These are phyloP conservation scores for Hortiboletus flavorubellus DNA, from an alignment of 768 basidiomycete genomes.

Conservation along the genomic window DNA sequence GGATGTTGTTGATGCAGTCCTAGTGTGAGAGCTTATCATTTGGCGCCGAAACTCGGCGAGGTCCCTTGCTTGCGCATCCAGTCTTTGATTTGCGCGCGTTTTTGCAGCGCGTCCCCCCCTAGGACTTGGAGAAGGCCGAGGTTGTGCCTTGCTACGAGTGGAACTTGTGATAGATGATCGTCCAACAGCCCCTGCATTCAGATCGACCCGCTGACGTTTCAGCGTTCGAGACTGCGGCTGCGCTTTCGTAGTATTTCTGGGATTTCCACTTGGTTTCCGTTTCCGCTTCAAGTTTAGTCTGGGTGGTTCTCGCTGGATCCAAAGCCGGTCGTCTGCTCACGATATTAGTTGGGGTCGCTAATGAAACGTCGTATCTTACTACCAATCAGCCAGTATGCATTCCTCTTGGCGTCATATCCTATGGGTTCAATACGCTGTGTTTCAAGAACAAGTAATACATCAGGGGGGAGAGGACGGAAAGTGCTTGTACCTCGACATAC, in stretches of 20 bases:
- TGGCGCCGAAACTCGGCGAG: conserved; percentile 60
- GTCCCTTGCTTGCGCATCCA: conserved; percentile 67
- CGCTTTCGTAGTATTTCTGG: conserved; percentile 19
- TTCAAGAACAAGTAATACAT: background rate
- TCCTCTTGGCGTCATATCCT: conserved; percentile 74
- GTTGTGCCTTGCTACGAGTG: conserved; percentile 15
- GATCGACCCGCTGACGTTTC: conserved; percentile 29
- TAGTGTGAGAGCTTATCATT: conserved; percentile 17
- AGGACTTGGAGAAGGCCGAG: conserved; percentile 26
- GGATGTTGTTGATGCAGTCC: conserved; percentile 12
- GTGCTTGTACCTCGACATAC: conserved; percentile 40
- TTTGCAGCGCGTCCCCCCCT: conserved; percentile 64
- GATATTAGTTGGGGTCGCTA: background rate
- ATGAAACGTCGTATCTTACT: conserved; percentile 35
- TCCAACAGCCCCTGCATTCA: background rate
- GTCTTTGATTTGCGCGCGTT: conserved; percentile 63
- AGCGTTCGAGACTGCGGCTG: conserved; percentile 10
- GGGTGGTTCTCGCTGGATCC: conserved; percentile 75
- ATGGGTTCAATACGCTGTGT: conserved; percentile 79
- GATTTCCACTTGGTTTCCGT: conserved; percentile 32
- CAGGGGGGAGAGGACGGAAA: background rate
- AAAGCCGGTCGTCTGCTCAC: conserved; percentile 69
- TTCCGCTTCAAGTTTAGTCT: conserved; percentile 44
- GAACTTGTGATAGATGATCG: conserved; percentile 8
- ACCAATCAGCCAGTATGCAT: conserved; percentile 86